Conservation (phyloP, 2,329 filamentous ascomycete species). For the Penicillium sp. region DNA sequence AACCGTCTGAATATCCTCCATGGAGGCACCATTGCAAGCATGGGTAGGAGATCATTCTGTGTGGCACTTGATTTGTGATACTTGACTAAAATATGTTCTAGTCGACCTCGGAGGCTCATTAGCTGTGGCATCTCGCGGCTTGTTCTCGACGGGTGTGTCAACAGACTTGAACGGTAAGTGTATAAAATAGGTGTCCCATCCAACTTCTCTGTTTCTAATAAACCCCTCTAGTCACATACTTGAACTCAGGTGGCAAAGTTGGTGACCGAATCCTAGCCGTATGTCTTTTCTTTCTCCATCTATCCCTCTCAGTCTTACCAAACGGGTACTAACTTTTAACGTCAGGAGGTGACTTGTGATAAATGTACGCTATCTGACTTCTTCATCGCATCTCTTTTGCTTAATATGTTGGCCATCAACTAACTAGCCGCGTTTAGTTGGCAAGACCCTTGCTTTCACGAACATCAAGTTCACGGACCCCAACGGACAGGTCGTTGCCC, state of each 20-base stretch:
- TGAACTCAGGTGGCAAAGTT: conserved; percentile 62
- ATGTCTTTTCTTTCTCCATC: conserved; percentile 22
- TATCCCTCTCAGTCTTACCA: background rate
- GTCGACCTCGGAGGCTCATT: conserved; percentile 67
- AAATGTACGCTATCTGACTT: conserved; percentile 53
- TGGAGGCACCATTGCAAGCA: conserved; percentile 65
- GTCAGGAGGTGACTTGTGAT: conserved; percentile 61
- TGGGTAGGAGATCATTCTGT: conserved; percentile 42
- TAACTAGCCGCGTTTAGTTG: conserved; percentile 47
- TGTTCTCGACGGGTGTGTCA: conserved; percentile 66
- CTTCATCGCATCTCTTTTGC: background rate
- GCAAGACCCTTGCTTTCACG: conserved; percentile 65
- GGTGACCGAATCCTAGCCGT: conserved; percentile 59
- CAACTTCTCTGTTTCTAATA: background rate
- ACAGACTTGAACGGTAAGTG: conserved; percentile 61
- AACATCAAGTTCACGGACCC: conserved; percentile 61
- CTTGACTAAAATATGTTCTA: conserved; percentile 22
- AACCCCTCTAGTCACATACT: conserved; percentile 57
- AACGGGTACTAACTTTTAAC: conserved; percentile 18
- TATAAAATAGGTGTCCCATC: background rate
- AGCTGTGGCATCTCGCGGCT: conserved; percentile 63
- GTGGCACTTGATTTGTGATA: background rate
- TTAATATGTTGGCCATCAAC: background rate
- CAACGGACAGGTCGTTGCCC: conserved; percentile 60
- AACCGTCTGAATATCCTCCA: conserved; percentile 67